Conservation (phyloP, 371 early-diverging fungal genomes). For the Conidiobolus incongruus region DNA sequence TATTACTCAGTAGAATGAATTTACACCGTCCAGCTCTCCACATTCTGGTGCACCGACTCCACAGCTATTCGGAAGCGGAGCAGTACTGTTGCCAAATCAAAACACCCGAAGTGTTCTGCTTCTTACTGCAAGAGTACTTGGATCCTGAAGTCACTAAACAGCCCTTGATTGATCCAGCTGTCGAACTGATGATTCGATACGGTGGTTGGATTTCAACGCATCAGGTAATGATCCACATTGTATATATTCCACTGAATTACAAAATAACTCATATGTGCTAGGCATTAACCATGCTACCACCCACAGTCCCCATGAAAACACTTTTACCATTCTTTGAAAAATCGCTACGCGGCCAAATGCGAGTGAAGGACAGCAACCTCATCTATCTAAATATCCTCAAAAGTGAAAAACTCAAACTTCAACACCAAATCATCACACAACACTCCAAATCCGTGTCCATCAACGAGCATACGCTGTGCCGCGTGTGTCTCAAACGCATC, state of each 20-base stretch:
- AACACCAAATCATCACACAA: not conserved
- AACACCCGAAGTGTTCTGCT: not conserved
- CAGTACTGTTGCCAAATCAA: slow-evolving; percentile 17
- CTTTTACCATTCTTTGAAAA: not conserved
- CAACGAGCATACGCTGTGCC: slow-evolving; percentile 58
- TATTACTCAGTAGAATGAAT: slow-evolving; percentile 57
- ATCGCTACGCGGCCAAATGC: not conserved
- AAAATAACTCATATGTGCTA: no score
- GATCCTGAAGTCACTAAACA: not conserved
- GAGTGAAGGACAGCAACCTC: not conserved
- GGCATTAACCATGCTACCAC: not conserved
- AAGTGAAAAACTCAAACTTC: not conserved
- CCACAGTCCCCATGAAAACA: not conserved
- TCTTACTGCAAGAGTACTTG: not conserved
- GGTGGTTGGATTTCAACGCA: not conserved
- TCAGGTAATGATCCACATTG: no score
- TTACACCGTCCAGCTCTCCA: slow-evolving; percentile 70
- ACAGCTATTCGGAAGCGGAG: slow-evolving; percentile 50
- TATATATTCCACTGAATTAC: no score
- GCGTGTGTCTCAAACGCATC: slow-evolving; percentile 54
- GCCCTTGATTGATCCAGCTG: not conserved
- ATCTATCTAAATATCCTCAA: not conserved
- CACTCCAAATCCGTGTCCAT: slow-evolving; percentile 11
- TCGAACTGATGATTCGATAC: not conserved
- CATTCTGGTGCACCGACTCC: slow-evolving; percentile 56